Evolutionary conservation across 1,284 basidiomycete species (phyloP), one percentile per base, ranked within the genome.

Genomic region (Caloboletus inedulis): DNA sequence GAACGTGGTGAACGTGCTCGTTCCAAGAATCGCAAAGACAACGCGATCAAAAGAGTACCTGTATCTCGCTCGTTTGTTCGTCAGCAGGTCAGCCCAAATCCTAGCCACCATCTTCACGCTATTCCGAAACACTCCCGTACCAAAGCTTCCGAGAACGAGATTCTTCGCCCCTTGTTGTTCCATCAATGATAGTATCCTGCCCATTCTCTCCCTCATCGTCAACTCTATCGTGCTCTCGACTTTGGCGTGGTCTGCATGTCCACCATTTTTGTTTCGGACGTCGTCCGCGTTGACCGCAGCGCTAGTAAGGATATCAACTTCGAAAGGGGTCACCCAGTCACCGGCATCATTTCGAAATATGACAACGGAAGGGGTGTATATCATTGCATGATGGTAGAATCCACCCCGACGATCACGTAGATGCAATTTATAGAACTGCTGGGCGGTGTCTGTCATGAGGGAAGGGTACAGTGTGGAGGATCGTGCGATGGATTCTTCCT

Each of bases 401-500:
- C 82, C 80, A 9, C 69, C 74, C 25, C 74, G 73, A 2, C 70
- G 70, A 56, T 79, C 74, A 40, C 67, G 71, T n/a, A 71, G 72
- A 62, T 87, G 84, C 9, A 77, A 63, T 3, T 66, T 66, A 62
- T 87, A 85, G 70, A 85, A 88, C 30, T 73, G 70, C 52, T 79
- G 74, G 0, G 77, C 80, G 3, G 69, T 67, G 9, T 69, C 64
- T 18, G 81, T 79, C 64, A 78, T 76, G 51, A 89, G 78, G 4
- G 81, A 78, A 7, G 75, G 72, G 59, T 82, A 85, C 12, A 87
- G 68, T 1, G 81, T 83, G 23, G 84, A 86, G 2, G 83, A 79
- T 40, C 86, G 80, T 2, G 86, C 85, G 57, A 89, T 77, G 41
- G 81, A 82, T 66, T 89, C 86, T 64, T 89, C 87, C 63, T 89